Evolutionary conservation across 768 basidiomycete genomes (phyloP).

Genomic region (Mycena vitilis): DNA sequence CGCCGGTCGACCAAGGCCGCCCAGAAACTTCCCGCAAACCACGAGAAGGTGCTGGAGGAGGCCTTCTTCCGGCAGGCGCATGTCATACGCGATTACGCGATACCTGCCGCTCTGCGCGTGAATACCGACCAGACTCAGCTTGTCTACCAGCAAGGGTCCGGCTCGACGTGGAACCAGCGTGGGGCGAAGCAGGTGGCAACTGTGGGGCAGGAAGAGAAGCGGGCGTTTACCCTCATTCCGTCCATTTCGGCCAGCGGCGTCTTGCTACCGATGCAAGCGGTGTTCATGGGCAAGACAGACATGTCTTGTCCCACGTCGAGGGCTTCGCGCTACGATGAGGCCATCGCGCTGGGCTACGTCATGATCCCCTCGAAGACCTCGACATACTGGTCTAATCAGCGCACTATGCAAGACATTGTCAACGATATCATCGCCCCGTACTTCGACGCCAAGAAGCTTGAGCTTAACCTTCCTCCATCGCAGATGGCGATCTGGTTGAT

Average conservation of each 20-base stretch:
- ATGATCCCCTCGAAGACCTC: neutral
- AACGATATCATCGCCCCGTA: conserved; percentile 39
- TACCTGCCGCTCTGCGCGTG: conserved; percentile 31
- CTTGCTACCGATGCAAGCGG: neutral
- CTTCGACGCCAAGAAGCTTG: neutral
- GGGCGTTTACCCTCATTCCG: conserved; percentile 52
- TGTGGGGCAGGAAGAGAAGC: conserved; percentile 53
- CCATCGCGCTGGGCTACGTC: neutral
- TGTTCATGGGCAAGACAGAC: neutral
- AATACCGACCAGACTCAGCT: conserved; percentile 50
- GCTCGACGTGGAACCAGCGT: conserved; percentile 43
- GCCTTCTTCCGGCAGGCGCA: conserved; percentile 40
- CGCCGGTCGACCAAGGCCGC: conserved; percentile 46
- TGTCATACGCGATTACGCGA: conserved; percentile 40
- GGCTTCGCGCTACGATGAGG: neutral
- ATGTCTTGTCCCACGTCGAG: neutral
- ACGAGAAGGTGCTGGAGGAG: conserved; percentile 33
- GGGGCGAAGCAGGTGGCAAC: conserved; percentile 35
- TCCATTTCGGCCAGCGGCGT: conserved; percentile 12
- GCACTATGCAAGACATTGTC: conserved; percentile 36
- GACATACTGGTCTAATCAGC: conserved; percentile 29
- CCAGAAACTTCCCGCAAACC: conserved; percentile 49
- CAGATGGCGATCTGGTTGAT: conserved; percentile 33
- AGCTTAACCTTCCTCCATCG: neutral
- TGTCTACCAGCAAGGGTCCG: conserved; percentile 38